A percentile compares a stretch with the other conserved stretches of the same genome.
These are phyloP conservation scores for Nissolia schottii DNA, from an alignment of 306 rosid species.

Conservation along the genomic window DNA sequence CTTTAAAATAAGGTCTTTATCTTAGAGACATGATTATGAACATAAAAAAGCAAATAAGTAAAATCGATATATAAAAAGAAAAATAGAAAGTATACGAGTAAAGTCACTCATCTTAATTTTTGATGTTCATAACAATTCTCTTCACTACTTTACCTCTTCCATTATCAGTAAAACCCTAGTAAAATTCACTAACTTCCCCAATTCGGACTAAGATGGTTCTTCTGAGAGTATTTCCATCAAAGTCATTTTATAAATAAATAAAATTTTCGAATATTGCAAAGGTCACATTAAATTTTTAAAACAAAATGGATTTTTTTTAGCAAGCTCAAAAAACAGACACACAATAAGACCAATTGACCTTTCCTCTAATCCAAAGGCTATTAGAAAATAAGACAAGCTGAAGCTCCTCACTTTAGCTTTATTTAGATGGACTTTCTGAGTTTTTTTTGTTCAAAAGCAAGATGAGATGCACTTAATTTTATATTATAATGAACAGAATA, in stretches of 20 bases:
- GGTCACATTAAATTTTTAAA: too few relatives aligned
- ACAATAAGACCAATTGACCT: neutral
- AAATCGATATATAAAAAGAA: neutral
- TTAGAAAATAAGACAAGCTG: neutral
- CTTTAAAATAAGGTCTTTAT: too few relatives aligned
- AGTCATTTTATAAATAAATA: neutral
- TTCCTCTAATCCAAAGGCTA: neutral
- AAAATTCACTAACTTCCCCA: neutral
- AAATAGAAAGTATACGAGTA: neutral
- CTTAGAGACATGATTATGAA: too few relatives aligned
- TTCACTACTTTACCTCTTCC: neutral
- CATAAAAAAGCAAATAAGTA: too few relatives aligned
- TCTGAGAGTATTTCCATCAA: neutral
- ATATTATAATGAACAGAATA: neutral
- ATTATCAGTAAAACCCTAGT: neutral
- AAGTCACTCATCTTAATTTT: too few relatives aligned
- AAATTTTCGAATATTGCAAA: too few relatives aligned
- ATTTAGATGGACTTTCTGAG: neutral
- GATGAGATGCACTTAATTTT: neutral
- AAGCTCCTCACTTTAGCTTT: neutral
- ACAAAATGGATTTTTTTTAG: too few relatives aligned
- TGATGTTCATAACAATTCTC: too few relatives aligned
- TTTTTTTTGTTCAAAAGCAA: neutral
- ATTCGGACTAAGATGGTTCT: neutral
- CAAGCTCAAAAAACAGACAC: neutral